A percentile compares a stretch with the other conserved stretches of the same genome.
Evolutionary conservation across 106 monocot genomes (phyloP).

Genomic region (Allium fistulosum): DNA sequence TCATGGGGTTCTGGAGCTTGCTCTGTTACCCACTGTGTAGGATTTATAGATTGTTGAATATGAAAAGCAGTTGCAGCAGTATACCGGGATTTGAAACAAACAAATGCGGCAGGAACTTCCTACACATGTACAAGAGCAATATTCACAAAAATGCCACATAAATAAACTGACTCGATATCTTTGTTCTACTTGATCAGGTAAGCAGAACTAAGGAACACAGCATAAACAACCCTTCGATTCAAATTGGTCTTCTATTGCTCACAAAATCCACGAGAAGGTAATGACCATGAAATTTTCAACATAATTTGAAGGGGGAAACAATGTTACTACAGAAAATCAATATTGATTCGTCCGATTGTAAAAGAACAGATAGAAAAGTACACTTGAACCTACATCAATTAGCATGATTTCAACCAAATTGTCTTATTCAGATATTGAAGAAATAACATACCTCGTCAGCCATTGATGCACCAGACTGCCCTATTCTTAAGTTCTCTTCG

Average conservation of each 20-base stretch:
- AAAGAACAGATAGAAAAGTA: too few species aligned
- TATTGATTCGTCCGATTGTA: too few species aligned
- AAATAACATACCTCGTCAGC: constrained; percentile 30
- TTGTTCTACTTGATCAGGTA: not conserved
- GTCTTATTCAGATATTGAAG: too few species aligned
- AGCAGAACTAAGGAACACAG: not conserved
- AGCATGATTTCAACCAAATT: too few species aligned
- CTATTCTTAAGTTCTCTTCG: constrained; percentile 71
- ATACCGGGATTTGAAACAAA: constrained; percentile 85
- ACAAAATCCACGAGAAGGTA: too few species aligned
- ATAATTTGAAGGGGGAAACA: too few species aligned
- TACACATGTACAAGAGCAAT: constrained; percentile 16
- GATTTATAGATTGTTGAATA: constrained; percentile 69
- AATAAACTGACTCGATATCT: not conserved
- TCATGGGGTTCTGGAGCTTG: constrained; percentile 89
- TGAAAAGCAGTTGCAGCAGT: constrained; percentile 55
- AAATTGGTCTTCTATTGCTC: too few species aligned
- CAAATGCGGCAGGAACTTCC: constrained; percentile 95
- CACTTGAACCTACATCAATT: too few species aligned
- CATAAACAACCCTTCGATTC: not conserved
- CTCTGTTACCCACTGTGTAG: constrained; percentile 84
- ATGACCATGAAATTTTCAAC: too few species aligned
- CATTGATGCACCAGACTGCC: constrained; percentile 47
- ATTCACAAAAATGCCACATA: not conserved
- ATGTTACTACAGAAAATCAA: too few species aligned